Percentiles rank a stretch among this genome's conserved stretches.
These are phyloP conservation scores for Omphalotus olearius DNA, from an alignment of 1,284 basidiomycete genomes.

Conservation along the genomic window DNA sequence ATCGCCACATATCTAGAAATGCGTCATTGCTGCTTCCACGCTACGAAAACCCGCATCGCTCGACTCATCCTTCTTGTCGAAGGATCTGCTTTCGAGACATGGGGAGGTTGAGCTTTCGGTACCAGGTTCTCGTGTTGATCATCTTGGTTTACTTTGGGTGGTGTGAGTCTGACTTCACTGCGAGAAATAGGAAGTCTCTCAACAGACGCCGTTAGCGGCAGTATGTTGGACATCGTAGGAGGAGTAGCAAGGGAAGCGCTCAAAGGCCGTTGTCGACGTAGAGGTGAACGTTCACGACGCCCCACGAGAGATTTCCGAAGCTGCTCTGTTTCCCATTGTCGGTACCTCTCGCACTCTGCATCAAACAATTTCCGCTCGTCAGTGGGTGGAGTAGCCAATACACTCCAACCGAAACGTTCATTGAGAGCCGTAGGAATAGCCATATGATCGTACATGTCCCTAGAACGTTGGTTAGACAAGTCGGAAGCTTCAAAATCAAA, in stretches of 20 bases:
- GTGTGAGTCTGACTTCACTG: not conserved
- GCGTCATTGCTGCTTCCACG: constrained; percentile 41
- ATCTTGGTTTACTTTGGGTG: not conserved
- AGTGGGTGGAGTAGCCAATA: constrained; percentile 30
- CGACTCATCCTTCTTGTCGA: constrained; percentile 40
- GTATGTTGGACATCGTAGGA: not conserved
- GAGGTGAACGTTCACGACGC: constrained; percentile 6
- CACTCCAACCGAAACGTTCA: constrained; percentile 44
- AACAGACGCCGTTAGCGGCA: not conserved
- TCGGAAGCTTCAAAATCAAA: not conserved
- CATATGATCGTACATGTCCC: constrained; percentile 62
- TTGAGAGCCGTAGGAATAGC: constrained; percentile 39
- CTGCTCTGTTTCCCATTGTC: constrained; percentile 35
- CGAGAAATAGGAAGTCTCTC: constrained; percentile 1
- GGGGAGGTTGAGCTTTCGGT: too few species aligned
- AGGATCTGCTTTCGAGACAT: not conserved
- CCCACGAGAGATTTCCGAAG: constrained; percentile 3
- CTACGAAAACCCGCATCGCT: constrained; percentile 51
- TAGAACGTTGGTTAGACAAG: constrained; percentile 20
- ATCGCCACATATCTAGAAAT: not conserved
- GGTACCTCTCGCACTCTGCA: constrained; percentile 50
- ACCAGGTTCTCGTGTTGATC: too few species aligned
- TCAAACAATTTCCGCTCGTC: constrained; percentile 52
- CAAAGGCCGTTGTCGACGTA: not conserved
- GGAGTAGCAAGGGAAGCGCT: constrained; percentile 5